Base-by-base conservation (phyloP, 179 eudicot genomes). In the Sideroxylon spinosum region DNA sequence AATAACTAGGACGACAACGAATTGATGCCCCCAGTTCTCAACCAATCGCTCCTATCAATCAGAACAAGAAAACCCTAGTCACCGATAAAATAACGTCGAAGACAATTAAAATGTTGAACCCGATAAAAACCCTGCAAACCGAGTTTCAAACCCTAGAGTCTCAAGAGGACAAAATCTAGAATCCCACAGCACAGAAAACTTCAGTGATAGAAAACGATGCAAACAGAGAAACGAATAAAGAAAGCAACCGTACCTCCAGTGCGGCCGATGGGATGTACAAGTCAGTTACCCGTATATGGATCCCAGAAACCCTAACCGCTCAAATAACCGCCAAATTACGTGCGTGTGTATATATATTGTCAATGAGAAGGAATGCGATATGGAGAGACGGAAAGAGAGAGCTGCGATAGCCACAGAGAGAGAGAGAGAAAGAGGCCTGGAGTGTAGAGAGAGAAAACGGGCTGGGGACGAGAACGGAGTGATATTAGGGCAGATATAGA, bases 271-370 rank as follows among this genome's bases (percentile, higher is more conserved):
- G 9, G 32, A 76, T 29, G 7, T 50, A 56, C 62, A 49, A 14
- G 12, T 37, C 12, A 29, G 63, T 23, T 26, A 37, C n/a, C 72
- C 79, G 28, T 50, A 52, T 4, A 56, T 11, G 28, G 79, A 77
- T 66, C 73, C 73, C 17, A 77, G 57, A 49, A 77, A 81, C 80
- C 83, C 83, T 77, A 81, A 81, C 65, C 73, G 80, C 37, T 72
- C 4, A 32, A 71, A 77, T 77, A 56, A 77, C 77, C 73, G 79
- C 60, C 60, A 25, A 71, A 71, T 9, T 73, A 28, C 17, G 7
- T 23, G 6, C 14, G 32, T 8, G 26, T 61, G 25, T 20, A 63
- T 48, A 11, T 29, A 52, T 20, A 52, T 14, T 52, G 56, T 22
- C 44, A 3, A 37, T 1, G 22, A 20, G 52, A 16, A 25, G 20